Percentiles rank a stretch among this genome's conserved stretches.
Conservation (phyloP, 495 filamentous ascomycete species). For the Penicillium bialowiezense region DNA sequence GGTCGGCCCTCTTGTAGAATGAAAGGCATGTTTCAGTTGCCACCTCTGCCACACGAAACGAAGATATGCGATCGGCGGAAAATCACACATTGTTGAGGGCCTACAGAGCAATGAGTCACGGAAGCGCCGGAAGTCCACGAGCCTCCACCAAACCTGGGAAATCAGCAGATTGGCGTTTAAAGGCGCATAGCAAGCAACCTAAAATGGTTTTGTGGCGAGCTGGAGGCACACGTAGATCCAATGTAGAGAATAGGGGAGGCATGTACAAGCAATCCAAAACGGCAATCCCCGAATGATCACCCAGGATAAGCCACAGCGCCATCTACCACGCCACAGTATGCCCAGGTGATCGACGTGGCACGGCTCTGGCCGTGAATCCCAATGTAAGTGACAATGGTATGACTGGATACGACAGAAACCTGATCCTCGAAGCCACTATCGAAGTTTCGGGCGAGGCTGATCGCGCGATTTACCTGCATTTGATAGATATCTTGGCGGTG, state of each 20-base stretch:
- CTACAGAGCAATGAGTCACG: neutral
- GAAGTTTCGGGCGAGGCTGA: slow-evolving; percentile 6
- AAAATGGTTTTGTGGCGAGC: slow-evolving; percentile 5
- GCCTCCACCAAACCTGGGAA: neutral
- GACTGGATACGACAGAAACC: slow-evolving; percentile 19
- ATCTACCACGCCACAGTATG: slow-evolving; percentile 12
- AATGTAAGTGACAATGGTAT: slow-evolving; percentile 11
- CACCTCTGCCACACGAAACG: neutral
- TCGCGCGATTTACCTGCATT: slow-evolving; percentile 1
- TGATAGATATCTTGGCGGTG: neutral
- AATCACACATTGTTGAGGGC: neutral
- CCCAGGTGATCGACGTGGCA: slow-evolving; percentile 9
- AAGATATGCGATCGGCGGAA: slow-evolving; percentile 1
- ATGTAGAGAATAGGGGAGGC: slow-evolving; percentile 6
- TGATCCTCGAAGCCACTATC: slow-evolving; percentile 12
- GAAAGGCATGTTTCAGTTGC: neutral
- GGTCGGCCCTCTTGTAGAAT: neutral
- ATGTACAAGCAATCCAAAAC: slow-evolving; percentile 19
- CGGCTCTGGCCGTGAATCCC: slow-evolving; percentile 1
- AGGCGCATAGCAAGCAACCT: neutral
- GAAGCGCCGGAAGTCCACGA: neutral
- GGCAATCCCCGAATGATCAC: slow-evolving; percentile 3
- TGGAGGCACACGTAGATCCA: neutral
- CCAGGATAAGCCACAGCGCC: slow-evolving; percentile 12
- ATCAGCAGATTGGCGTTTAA: neutral